Conservation (phyloP, 306 rosid genomes). For the Inga oerstediana region DNA sequence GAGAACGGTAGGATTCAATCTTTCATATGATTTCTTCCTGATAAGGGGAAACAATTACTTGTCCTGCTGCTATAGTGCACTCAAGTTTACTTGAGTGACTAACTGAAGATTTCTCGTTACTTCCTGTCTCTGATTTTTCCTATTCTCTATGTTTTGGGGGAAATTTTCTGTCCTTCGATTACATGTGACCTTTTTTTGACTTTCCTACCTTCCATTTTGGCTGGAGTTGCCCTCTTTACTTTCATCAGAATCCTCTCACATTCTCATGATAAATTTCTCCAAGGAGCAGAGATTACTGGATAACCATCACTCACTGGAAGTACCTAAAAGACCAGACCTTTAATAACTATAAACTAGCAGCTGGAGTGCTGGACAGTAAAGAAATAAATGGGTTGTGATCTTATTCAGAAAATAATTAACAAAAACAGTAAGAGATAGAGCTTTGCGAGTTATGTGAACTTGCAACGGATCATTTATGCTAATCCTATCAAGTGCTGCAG, state of each 20-base stretch:
- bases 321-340: background rate
- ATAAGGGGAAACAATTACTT: slow-evolving; percentile 12
- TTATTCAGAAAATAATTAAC: background rate
- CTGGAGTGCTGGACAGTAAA: background rate
- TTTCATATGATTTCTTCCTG: slow-evolving; percentile 12
- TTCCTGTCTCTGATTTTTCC: background rate
- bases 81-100: slow-evolving; percentile 6
- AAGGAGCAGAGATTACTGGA: background rate
- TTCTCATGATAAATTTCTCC: slow-evolving; percentile 10
- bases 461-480: background rate
- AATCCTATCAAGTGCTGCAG: background rate
- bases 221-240: background rate
- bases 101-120: background rate
- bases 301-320: background rate
- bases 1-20: slow-evolving; percentile 1
- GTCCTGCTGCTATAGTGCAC: background rate
- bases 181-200: background rate
- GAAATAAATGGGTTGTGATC: background rate
- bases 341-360: background rate
- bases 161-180: background rate
- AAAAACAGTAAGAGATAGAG: background rate
- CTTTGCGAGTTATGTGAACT: background rate
- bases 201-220: background rate
- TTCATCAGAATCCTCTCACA: background rate
- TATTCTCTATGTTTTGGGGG: background rate